Evolutionary conservation across 306 rosid species (phyloP).

Genomic region (Chamaecrista fasciculata): DNA sequence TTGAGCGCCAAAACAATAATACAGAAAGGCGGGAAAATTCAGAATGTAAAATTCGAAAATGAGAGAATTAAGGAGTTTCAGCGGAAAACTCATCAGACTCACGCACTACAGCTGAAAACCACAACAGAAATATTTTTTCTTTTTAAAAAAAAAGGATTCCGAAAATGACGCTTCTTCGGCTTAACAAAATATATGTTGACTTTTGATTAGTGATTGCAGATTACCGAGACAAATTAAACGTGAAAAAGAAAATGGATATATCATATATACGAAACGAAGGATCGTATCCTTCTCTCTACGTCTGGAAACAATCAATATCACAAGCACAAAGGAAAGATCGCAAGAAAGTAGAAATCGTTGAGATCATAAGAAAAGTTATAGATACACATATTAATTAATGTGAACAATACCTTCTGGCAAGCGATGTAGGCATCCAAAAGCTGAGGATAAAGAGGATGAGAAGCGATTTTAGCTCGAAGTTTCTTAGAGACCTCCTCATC

Average conservation of each 20-base stretch:
- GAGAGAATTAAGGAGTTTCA: background rate
- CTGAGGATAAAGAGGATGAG: conserved; percentile 75
- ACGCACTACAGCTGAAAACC: background rate
- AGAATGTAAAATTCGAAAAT: background rate
- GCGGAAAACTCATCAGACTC: background rate
- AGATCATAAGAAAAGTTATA: background rate
- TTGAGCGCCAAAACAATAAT: background rate
- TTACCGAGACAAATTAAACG: too few relatives aligned
- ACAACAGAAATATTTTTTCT: too few relatives aligned
- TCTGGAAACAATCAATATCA: background rate
- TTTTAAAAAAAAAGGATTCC: background rate
- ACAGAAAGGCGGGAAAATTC: conserved; percentile 2
- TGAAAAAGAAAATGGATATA: background rate
- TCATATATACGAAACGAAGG: too few relatives aligned
- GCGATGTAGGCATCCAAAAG: conserved; percentile 65
- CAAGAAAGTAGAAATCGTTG: background rate
- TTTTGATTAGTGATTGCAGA: background rate
- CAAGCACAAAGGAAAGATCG: background rate
- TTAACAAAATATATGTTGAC: background rate
- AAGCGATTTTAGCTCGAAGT: conserved; percentile 53
- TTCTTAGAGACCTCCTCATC: conserved; percentile 36
- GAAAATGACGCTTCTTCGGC: background rate
- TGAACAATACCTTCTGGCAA: conserved; percentile 64
- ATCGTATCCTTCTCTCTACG: background rate
- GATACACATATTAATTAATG: background rate